These are phyloP conservation scores for Thamnidium elegans DNA, from an alignment of 192 early-diverging fungal genomes.

Conservation along the genomic window DNA sequence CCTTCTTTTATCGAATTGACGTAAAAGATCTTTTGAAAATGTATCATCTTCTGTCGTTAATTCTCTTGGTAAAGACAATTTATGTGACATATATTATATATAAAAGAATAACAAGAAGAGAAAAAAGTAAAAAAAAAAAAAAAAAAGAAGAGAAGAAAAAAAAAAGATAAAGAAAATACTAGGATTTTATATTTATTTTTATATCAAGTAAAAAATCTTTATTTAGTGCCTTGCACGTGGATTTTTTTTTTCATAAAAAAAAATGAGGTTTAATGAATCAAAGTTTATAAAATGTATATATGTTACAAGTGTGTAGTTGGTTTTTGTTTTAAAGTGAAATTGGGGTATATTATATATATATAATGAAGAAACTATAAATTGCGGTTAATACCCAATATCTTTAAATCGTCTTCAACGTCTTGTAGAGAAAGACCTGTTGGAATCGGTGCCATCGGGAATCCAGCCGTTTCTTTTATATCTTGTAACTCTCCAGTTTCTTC, in stretches of 20 bases:
- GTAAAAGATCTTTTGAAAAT: slow-evolving; percentile 29
- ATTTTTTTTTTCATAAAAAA: neutral
- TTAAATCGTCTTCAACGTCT: slow-evolving; percentile 46
- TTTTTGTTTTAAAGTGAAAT: neutral
- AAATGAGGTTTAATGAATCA: neutral
- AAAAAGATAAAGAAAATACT: neutral
- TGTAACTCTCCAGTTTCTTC: slow-evolving; percentile 41
- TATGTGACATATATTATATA: neutral
- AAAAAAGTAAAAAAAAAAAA: neutral
- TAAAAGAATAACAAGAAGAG: neutral
- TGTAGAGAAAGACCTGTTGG: slow-evolving; percentile 16
- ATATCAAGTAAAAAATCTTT: slow-evolving; percentile 16
- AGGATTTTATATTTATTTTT: slow-evolving; percentile 1
- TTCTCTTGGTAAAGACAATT: slow-evolving; percentile 6
- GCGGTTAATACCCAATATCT: slow-evolving; percentile 38
- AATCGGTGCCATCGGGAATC: slow-evolving; percentile 41
- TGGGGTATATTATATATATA: neutral
- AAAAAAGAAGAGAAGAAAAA: slow-evolving; percentile 1
- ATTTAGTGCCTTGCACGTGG: slow-evolving; percentile 12
- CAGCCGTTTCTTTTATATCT: slow-evolving; percentile 35
- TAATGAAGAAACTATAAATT: slow-evolving; percentile 15
- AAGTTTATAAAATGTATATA: slow-evolving; percentile 3
- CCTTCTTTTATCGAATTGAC: slow-evolving; percentile 26
- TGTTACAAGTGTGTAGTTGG: neutral
- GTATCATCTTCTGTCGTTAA: slow-evolving; percentile 6